A percentile compares a stretch with the other conserved stretches of the same genome.
Conservation (phyloP, 768 basidiomycete genomes). For the Termitomyces sp. region DNA sequence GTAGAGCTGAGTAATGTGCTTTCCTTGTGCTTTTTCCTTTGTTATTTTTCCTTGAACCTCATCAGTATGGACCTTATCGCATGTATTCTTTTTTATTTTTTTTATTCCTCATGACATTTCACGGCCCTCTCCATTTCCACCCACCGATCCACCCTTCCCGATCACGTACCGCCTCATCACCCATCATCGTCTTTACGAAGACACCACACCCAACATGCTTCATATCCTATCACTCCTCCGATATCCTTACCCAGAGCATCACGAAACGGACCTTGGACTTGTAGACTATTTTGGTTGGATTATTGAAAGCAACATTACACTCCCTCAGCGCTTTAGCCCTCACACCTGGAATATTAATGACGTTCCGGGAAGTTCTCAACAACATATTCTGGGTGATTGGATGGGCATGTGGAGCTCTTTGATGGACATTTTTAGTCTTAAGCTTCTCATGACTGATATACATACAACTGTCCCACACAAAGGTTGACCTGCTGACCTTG, state of each 20-base stretch:
- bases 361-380: background rate
- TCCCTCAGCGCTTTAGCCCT: background rate
- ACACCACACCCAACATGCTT: background rate
- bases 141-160: background rate
- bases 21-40: conserved; percentile 1
- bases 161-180: background rate
- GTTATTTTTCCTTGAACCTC: background rate
- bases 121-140: background rate
- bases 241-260: background rate
- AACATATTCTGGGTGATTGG: background rate
- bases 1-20: conserved; percentile 11
- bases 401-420: background rate
- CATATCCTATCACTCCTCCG: background rate
- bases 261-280: background rate
- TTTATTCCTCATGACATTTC: conserved; percentile 3
- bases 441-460: no score
- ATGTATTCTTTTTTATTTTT: background rate
- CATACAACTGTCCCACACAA: no score
- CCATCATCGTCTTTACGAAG: background rate
- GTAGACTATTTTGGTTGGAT: background rate
- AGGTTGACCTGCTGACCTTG: background rate
- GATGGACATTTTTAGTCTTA: no score
- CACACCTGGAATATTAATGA: no score
- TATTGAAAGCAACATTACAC: background rate
- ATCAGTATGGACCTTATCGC: conserved; percentile 6